Evolutionary conservation across 163 green algal species (phyloP).

Genomic region (Prototheca cutis): DNA sequence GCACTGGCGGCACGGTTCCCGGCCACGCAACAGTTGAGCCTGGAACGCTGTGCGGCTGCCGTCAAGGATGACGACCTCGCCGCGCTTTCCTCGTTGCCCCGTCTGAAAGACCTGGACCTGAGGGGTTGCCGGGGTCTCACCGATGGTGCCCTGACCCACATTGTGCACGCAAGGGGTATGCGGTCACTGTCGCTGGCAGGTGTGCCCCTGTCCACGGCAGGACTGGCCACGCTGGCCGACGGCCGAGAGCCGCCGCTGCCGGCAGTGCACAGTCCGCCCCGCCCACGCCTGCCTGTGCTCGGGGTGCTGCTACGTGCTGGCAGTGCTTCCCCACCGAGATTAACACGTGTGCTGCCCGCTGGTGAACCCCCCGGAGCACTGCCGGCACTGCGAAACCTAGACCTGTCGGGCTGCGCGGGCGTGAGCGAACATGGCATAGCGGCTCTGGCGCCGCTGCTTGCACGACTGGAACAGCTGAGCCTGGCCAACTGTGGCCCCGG

Average conservation of each 20-base stretch:
- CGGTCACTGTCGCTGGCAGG: constrained; percentile 3
- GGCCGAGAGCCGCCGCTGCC: not conserved
- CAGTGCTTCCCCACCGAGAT: not conserved
- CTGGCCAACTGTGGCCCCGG: constrained; percentile 8
- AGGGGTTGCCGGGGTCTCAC: constrained; percentile 28
- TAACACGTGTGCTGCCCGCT: not conserved
- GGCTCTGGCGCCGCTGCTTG: constrained; percentile 8
- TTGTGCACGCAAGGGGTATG: constrained; percentile 9
- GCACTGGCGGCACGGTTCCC: constrained; percentile 13
- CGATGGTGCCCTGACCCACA: constrained; percentile 7
- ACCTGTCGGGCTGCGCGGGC: constrained; percentile 30
- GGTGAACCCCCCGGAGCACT: not conserved
- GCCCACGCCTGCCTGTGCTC: not conserved
- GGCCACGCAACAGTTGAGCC: constrained; percentile 20
- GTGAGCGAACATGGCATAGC: constrained; percentile 17
- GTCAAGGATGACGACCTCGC: not conserved
- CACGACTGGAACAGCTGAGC: constrained; percentile 8
- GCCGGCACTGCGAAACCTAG: constrained; percentile 19
- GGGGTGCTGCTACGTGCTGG: not conserved
- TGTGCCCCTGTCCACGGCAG: constrained; percentile 12
- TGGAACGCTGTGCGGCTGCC: constrained; percentile 10
- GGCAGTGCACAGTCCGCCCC: not conserved
- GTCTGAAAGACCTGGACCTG: constrained; percentile 7
- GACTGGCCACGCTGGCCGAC: constrained; percentile 9
- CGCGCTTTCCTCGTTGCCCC: not conserved